phyloP scores from a whole-genome alignment of 495 filamentous ascomycete genomes.

The Penicillium cinerascens region DNA sequence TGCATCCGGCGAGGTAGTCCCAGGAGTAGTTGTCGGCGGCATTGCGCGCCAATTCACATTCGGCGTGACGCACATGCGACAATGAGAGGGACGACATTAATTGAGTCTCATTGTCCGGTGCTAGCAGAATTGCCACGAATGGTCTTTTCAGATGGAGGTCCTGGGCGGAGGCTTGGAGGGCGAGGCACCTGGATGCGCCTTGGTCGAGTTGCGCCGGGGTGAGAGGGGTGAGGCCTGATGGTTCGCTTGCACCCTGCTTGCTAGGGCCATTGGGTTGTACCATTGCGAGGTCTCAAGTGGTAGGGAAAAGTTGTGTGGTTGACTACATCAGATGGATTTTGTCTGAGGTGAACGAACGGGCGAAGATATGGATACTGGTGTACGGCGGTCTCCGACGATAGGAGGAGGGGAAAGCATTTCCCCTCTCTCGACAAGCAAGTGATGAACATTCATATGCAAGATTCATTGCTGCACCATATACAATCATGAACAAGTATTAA shows the following conservation, averaged over 20 bases:
- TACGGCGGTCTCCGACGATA: slow-evolving; percentile 22
- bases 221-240: background rate
- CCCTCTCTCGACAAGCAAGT: slow-evolving; percentile 3
- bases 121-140: slow-evolving; percentile 47
- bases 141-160: slow-evolving; percentile 43
- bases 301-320: background rate
- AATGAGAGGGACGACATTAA: slow-evolving; percentile 47
- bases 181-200: slow-evolving; percentile 35
- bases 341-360: background rate
- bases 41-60: slow-evolving; percentile 47
- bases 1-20: slow-evolving; percentile 47
- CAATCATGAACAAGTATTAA: background rate
- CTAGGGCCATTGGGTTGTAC: background rate
- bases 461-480: background rate
- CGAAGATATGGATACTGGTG: background rate
- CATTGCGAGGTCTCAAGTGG: background rate
- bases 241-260: background rate
- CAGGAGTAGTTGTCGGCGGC: slow-evolving; percentile 49
- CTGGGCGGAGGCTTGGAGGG: slow-evolving; percentile 38
- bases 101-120: slow-evolving; percentile 47
- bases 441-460: background rate
- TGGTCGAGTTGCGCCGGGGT: slow-evolving; percentile 29
- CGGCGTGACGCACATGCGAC: slow-evolving; percentile 55
- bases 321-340: no score
- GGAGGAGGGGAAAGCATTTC: slow-evolving; percentile 6